A percentile compares a stretch with the other conserved stretches of the same genome.
These are phyloP conservation scores for Fusarium xyrophilum DNA, from an alignment of 2,329 filamentous ascomycete genomes.

Conservation along the genomic window DNA sequence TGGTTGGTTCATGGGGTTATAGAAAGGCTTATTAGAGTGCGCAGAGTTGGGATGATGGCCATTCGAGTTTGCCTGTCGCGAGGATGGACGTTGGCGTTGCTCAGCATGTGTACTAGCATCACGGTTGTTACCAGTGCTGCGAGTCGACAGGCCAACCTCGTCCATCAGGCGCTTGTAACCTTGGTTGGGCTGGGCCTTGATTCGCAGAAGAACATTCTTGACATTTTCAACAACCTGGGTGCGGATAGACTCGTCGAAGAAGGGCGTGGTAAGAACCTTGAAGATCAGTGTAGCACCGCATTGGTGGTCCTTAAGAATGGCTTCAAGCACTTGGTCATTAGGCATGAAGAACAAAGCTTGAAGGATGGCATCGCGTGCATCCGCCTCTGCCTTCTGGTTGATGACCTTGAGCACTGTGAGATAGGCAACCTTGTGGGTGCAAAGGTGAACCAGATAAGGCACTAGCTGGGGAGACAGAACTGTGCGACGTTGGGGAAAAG, in stretches of 20 bases:
- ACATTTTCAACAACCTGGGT: constrained; percentile 90
- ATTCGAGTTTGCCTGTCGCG: constrained; percentile 59
- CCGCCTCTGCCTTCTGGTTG: constrained; percentile 93
- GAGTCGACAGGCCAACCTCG: constrained; percentile 87
- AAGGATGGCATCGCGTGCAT: constrained; percentile 88
- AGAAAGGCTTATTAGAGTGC: constrained; percentile 59
- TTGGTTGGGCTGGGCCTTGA: constrained; percentile 93
- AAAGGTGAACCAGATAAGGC: constrained; percentile 90
- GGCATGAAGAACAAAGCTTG: constrained; percentile 91
- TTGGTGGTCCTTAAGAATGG: constrained; percentile 87
- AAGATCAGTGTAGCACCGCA: constrained; percentile 97
- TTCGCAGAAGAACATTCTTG: constrained; percentile 82
- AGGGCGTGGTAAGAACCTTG: constrained; percentile 96
- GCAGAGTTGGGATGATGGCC: constrained; percentile 51
- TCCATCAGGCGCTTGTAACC: constrained; percentile 99
- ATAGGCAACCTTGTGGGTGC: constrained; percentile 98
- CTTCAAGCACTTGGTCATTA: constrained; percentile 85
- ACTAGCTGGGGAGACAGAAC: constrained; percentile 92
- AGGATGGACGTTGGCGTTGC: constrained; percentile 63
- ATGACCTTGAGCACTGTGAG: constrained; percentile 97
- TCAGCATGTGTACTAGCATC: constrained; percentile 54
- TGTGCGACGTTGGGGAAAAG: constrained; percentile 87
- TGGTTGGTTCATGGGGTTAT: constrained; percentile 57
- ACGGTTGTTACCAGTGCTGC: constrained; percentile 55
- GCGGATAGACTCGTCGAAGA: constrained; percentile 92